These are phyloP conservation scores for Fusarium chlamydosporum DNA, from an alignment of 2,329 filamentous ascomycete genomes.

Conservation along the genomic window DNA sequence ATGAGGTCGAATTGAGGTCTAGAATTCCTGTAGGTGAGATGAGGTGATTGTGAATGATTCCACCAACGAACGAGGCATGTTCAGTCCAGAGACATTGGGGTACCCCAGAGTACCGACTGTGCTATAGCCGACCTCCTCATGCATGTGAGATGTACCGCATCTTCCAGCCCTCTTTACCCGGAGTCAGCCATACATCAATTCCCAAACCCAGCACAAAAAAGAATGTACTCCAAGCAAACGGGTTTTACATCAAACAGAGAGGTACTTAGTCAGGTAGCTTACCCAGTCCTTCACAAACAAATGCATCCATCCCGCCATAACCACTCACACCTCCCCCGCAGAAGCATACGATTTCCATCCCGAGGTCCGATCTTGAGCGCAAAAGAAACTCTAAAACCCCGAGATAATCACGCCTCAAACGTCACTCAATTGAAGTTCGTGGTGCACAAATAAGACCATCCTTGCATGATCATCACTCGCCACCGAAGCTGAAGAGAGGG, in stretches of 20 bases:
- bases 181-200: not conserved
- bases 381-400: conserved; percentile 25
- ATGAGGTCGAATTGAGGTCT: conserved; percentile 12
- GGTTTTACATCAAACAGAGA: conserved; percentile 3
- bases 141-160: conserved; percentile 11
- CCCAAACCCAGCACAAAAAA: not conserved
- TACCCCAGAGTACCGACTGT: conserved; percentile 23
- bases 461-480: conserved; percentile 7
- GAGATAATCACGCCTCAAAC: conserved; percentile 20
- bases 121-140: not conserved
- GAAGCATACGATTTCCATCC: conserved; percentile 21
- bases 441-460: not conserved
- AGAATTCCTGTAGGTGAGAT: conserved; percentile 9
- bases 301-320: not conserved
- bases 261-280: not conserved
- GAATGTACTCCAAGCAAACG: not conserved
- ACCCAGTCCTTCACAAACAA: not conserved
- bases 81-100: conserved; percentile 10
- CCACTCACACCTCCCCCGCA: not conserved
- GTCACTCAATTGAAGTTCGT: conserved; percentile 12
- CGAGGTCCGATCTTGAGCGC: conserved; percentile 15
- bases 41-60: conserved; percentile 24
- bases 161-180: conserved; percentile 9
- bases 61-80: conserved; percentile 29
- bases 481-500: conserved; percentile 33